Conservation (phyloP, 768 basidiomycete genomes). For the Xanthoconium purpureum region DNA sequence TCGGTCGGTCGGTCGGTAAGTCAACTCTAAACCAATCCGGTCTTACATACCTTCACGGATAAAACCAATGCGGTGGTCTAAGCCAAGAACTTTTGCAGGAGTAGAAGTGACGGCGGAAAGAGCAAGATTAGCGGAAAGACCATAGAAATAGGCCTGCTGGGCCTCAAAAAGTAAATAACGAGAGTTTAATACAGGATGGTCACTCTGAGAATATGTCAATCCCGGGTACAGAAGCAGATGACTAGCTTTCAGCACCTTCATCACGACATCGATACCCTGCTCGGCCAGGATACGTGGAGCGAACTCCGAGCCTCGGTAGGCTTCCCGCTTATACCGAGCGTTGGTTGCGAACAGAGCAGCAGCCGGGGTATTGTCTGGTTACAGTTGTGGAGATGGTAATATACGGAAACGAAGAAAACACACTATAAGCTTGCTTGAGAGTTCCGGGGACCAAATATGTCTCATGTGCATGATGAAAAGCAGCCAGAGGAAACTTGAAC, state of each 20-base stretch:
- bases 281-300: conserved; percentile 59
- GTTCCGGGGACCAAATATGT: conserved; percentile 84
- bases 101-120: conserved; percentile 69
- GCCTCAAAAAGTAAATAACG: conserved; percentile 58
- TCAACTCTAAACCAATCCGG: neutral
- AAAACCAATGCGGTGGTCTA: conserved; percentile 74
- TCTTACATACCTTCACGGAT: conserved; percentile 43
- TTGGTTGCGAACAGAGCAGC: conserved; percentile 81
- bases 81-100: conserved; percentile 66
- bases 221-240: conserved; percentile 1
- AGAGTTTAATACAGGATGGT: conserved; percentile 54
- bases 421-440: conserved; percentile 66
- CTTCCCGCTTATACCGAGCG: conserved; percentile 61
- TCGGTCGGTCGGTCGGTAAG: neutral
- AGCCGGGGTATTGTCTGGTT: conserved; percentile 55
- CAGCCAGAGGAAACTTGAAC: conserved; percentile 79
- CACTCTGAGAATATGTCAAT: conserved; percentile 37
- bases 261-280: conserved; percentile 52
- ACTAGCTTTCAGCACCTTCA: conserved; percentile 48
- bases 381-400: neutral
- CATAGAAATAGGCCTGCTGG: conserved; percentile 68
- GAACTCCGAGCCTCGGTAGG: conserved; percentile 64
- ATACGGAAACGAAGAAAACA: neutral
- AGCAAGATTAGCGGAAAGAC: conserved; percentile 61
- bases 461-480: conserved; percentile 87